Evolutionary conservation across 257 asterid genomes (phyloP).

Genomic region (Nyctanthes arbortristis): DNA sequence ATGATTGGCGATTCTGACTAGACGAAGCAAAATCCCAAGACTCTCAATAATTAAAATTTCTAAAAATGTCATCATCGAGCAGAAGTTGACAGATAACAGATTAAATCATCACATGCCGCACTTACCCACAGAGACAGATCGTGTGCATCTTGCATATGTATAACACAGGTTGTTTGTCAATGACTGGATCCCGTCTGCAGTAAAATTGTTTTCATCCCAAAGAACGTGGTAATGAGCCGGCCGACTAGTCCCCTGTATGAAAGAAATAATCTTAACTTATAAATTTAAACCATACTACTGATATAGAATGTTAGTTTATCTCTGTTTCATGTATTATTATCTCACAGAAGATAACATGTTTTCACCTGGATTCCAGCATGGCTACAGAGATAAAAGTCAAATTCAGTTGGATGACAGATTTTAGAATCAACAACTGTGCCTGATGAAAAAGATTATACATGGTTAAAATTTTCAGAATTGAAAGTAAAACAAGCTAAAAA

Average conservation of each 20-base stretch:
- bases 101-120: too few species aligned
- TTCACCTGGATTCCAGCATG: slow-evolving; percentile 97
- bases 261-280: background rate
- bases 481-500: background rate
- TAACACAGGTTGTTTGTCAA: slow-evolving; percentile 95
- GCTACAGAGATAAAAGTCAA: slow-evolving; percentile 94
- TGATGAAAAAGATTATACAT: slow-evolving; percentile 19
- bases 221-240: slow-evolving; percentile 98
- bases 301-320: too few species aligned
- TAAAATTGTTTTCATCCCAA: slow-evolving; percentile 97
- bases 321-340: background rate
- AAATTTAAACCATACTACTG: background rate
- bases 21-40: too few species aligned
- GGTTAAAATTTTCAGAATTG: background rate
- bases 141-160: slow-evolving; percentile 95
- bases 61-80: too few species aligned
- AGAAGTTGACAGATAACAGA: too few species aligned
- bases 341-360: background rate
- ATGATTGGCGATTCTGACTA: too few species aligned
- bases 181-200: slow-evolving; percentile 94
- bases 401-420: slow-evolving; percentile 97
- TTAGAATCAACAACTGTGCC: slow-evolving; percentile 96
- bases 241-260: slow-evolving; percentile 87
- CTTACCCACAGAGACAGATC: slow-evolving; percentile 97
- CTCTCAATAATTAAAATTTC: too few species aligned